Evolutionary conservation across 139 green algal species (phyloP), one percentile per base, ranked within the genome.

Genomic region (Chlamydomonas sp.): DNA sequence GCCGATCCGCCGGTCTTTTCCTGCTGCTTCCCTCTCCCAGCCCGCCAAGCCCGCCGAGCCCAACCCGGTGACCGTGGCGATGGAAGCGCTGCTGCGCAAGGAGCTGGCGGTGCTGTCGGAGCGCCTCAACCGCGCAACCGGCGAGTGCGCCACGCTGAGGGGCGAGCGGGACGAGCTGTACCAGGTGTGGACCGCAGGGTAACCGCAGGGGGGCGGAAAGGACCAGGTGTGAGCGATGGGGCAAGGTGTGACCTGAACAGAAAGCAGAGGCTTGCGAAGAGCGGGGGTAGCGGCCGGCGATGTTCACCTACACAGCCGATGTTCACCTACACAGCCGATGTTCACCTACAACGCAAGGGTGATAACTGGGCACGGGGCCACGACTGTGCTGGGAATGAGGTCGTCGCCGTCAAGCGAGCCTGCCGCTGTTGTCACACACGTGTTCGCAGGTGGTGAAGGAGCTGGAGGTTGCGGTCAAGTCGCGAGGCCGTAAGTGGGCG

Each of bases 121-220:
- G 66, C 79, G 90, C 15, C 86, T 93, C 16, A 77, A 59, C 73
- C 61, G 81, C 16, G 81, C 86, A 0, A 89, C 85, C 16, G 9
- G 59, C 3, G 90, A 90, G 86, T 61, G 59, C 61, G 67, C 79
- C 20, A 71, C 85, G 63, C 89, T 92, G 59, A 59, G 78, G n/a
- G 15, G n/a, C 1, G 89, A 92, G 77, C 77, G 89, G 15, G 89
- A 90, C 16, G 89, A 92, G 2, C 79, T 92, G 20, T 86, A 75
- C 60, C 62, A 87, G 73, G 83, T 87, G 12, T 12, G 79, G 8
- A 4, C 15, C 12, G 69, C 69, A 6, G 4, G 72, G 6, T 4
- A n/a, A n/a, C 72, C 3, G 49, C 49, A 63, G 49, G 17, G 49
- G n/a, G n/a, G n/a, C n/a, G n/a, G n/a, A n/a, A n/a, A n/a, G n/a